phyloP scores from a whole-genome alignment of 768 basidiomycete genomes.

The Boletellus emodensis region DNA sequence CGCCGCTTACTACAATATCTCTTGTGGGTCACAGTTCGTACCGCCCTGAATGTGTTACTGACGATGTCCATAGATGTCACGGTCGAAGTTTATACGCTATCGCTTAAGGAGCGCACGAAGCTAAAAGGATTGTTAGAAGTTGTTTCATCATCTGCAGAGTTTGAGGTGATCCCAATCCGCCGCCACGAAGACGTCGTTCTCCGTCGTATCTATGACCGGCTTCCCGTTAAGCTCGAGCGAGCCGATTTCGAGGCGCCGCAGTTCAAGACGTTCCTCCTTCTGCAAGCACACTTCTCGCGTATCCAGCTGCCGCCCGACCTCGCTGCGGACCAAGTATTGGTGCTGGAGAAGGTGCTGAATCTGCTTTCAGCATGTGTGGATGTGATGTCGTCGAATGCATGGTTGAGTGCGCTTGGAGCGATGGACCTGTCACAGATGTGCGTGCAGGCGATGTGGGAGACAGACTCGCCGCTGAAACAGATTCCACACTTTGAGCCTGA shows the following conservation, averaged over 20 bases:
- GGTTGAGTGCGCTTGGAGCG: conserved; percentile 89
- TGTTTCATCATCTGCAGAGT: conserved; percentile 94
- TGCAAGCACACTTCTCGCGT: conserved; percentile 96
- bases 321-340: conserved; percentile 82
- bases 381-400: conserved; percentile 96
- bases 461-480: conserved; percentile 91
- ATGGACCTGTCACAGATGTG: conserved; percentile 99
- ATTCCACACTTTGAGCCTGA: conserved; percentile 95
- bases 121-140: conserved; percentile 96
- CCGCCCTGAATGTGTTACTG: background rate
- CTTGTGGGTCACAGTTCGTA: conserved; percentile 49
- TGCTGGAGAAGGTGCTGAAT: conserved; percentile 88
- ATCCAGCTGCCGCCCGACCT: conserved; percentile 90
- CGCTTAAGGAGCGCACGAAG: conserved; percentile 94
- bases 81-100: conserved; percentile 94
- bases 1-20: conserved; percentile 93
- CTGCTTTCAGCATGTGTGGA: conserved; percentile 93
- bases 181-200: conserved; percentile 86
- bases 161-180: conserved; percentile 91
- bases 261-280: conserved; percentile 96
- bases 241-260: conserved; percentile 90
- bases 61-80: conserved; percentile 65
- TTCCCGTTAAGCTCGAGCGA: conserved; percentile 87
- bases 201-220: conserved; percentile 89
- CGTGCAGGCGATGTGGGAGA: conserved; percentile 97